phyloP scores from a whole-genome alignment of 73 alveolate species.

The Uronychia binucleata region DNA sequence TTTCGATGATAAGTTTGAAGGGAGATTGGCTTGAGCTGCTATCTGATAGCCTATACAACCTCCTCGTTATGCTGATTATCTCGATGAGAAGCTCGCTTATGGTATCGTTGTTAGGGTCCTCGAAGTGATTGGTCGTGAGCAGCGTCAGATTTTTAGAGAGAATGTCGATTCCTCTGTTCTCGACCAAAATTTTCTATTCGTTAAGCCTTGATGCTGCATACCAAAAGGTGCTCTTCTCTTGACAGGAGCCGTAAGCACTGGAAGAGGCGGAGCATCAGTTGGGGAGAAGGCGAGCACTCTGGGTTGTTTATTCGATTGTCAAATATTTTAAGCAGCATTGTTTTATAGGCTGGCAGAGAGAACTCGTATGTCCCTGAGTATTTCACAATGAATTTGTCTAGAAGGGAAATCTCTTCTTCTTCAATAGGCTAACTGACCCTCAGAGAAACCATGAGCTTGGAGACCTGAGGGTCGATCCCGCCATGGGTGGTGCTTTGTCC shows the following conservation, averaged over 20 bases:
- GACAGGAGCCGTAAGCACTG: conserved; percentile 62
- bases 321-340: conserved; percentile 30
- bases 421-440: conserved; percentile 45
- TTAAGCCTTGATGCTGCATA: neutral
- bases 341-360: conserved; percentile 27
- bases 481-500: neutral
- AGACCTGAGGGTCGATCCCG: conserved; percentile 7
- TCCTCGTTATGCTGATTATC: conserved; percentile 47
- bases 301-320: conserved; percentile 47
- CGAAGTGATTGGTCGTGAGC: conserved; percentile 10
- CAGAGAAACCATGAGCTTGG: conserved; percentile 45
- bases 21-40: conserved; percentile 14
- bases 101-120: conserved; percentile 39
- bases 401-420: conserved; percentile 55
- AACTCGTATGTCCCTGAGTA: conserved; percentile 43
- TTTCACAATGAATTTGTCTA: conserved; percentile 60
- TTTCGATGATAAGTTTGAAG: conserved; percentile 6
- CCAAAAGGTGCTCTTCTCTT: conserved; percentile 56
- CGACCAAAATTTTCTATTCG: conserved; percentile 31
- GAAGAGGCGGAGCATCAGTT: conserved; percentile 51
- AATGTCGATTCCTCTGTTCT: conserved; percentile 52
- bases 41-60: conserved; percentile 13
- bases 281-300: conserved; percentile 14
- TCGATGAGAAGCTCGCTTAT: conserved; percentile 55
- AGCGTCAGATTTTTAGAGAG: conserved; percentile 15